Base-by-base conservation (phyloP, 768 basidiomycete genomes). In the Leucocoprinus leucothites region DNA sequence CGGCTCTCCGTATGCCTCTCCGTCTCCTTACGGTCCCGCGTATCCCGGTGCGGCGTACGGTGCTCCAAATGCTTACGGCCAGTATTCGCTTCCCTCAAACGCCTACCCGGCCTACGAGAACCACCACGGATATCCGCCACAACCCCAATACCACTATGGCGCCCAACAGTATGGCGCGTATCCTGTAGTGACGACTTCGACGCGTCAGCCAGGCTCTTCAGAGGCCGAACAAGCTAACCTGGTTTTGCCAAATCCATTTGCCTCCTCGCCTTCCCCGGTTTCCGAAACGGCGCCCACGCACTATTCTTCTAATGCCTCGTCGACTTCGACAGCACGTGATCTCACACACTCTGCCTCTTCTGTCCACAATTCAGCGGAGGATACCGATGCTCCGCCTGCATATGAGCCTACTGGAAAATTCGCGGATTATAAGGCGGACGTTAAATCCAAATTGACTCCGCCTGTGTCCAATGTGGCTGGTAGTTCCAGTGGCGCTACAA, bases 101-200 rank as follows among this genome's bases (percentile, higher is more conserved):
- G 13, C 46, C 14, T 55, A 55, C 16, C 6, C 11, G 5, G 46
- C 24, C 14, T 55, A 55, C 28, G 46, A 36, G 9, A 19, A 13
- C 28, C 22, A 35, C 9, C 53, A 55, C 22, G 53, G 24, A 26
- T 55, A 55, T n/a, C 53, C 53, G 5, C 45, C 53, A 24, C 53
- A 40, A 31, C 45, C 46, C 19, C 46, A 55, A 2, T 55, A 55
- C 25, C 53, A 55, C 8, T 48, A 40, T 24, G 26, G 19, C 22
- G 13, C 34, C 28, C 53, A 55, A 41, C 45, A 47, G 24, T 47
- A 55, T 21, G 41, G 21, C 11, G 42, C 42, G 3, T 43, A 43
- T 13, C 28, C 36, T 9, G 2, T 26, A 21, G 38, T 40, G 14
- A 22, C 36, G 21, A 9, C 38, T 24, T 36, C 35, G 40, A 22